phyloP scores from a whole-genome alignment of 352 stramenopile species.

The Phytopythium mirpurense region DNA sequence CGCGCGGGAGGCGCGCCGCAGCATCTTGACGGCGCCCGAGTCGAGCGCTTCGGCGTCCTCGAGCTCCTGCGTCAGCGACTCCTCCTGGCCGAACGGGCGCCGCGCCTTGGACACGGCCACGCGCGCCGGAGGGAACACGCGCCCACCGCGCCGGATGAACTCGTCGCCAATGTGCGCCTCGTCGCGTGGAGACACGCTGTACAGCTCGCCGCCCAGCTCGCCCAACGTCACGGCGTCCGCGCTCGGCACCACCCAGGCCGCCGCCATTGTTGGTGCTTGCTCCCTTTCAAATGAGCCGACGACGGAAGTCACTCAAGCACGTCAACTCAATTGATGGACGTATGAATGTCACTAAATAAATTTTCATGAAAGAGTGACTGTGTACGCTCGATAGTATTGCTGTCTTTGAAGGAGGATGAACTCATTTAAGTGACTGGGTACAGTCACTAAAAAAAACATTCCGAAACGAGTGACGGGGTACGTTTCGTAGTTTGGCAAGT shows the following conservation, averaged over 20 bases:
- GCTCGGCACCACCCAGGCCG: slow-evolving; percentile 64
- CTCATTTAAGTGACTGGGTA: slow-evolving; percentile 4
- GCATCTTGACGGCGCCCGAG: slow-evolving; percentile 33
- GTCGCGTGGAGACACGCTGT: slow-evolving; percentile 57
- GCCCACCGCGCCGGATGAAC: slow-evolving; percentile 54
- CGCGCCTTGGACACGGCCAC: slow-evolving; percentile 46
- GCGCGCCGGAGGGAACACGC: slow-evolving; percentile 47
- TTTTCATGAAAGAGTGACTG: no score
- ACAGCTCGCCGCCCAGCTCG: slow-evolving; percentile 67
- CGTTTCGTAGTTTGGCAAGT: not conserved
- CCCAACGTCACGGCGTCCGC: slow-evolving; percentile 68
- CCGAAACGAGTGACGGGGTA: not conserved
- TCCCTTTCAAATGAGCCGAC: no score
- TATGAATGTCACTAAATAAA: no score
- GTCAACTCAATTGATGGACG: no score
- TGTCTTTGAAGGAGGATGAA: no score
- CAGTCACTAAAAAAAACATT: not conserved
- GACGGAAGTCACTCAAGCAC: slow-evolving; percentile 4
- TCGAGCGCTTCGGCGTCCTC: slow-evolving; percentile 31
- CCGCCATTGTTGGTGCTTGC: not conserved
- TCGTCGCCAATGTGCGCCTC: slow-evolving; percentile 54
- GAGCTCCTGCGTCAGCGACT: slow-evolving; percentile 49
- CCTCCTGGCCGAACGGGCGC: slow-evolving; percentile 46
- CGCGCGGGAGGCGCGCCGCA: slow-evolving; percentile 21
- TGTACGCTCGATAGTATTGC: no score